Percentiles rank a stretch among this genome's conserved stretches.
These are phyloP conservation scores for Angophora floribunda DNA, from an alignment of 345 rosid genomes.

Conservation along the genomic window DNA sequence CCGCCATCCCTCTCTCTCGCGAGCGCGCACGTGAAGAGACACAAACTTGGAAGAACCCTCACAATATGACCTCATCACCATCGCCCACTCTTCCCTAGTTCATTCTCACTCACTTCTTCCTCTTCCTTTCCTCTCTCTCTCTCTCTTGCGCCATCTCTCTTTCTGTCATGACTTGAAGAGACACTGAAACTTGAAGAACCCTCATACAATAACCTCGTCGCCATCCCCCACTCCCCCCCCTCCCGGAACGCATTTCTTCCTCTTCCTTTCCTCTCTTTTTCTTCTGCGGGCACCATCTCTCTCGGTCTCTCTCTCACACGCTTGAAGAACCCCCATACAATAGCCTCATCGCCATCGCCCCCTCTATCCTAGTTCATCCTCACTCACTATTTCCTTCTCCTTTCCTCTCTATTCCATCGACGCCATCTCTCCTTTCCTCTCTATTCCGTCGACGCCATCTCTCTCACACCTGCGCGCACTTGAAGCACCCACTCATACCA, in stretches of 20 bases:
- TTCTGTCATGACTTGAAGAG: neutral
- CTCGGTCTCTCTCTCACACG: too few relatives aligned
- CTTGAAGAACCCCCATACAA: too few relatives aligned
- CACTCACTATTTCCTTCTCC: too few relatives aligned
- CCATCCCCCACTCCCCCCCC: neutral
- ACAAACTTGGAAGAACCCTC: neutral
- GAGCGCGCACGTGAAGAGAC: too few relatives aligned
- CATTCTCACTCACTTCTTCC: neutral
- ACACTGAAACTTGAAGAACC: neutral
- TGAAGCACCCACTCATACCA: neutral
- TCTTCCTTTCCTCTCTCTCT: neutral
- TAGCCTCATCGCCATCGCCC: too few relatives aligned
- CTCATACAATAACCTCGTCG: neutral
- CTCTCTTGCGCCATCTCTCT: neutral
- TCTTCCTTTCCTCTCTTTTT: neutral
- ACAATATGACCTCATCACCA: neutral
- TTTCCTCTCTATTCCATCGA: too few relatives aligned
- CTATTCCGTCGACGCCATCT: neutral
- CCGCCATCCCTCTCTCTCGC: too few relatives aligned
- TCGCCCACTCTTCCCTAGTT: neutral
- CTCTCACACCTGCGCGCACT: neutral
- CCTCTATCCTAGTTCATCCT: too few relatives aligned
- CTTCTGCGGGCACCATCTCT: too few relatives aligned
- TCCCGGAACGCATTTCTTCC: neutral
- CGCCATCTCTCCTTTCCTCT: too few relatives aligned